Conservation (phyloP, 768 basidiomycete species). For the Polyporus arcularius region DNA sequence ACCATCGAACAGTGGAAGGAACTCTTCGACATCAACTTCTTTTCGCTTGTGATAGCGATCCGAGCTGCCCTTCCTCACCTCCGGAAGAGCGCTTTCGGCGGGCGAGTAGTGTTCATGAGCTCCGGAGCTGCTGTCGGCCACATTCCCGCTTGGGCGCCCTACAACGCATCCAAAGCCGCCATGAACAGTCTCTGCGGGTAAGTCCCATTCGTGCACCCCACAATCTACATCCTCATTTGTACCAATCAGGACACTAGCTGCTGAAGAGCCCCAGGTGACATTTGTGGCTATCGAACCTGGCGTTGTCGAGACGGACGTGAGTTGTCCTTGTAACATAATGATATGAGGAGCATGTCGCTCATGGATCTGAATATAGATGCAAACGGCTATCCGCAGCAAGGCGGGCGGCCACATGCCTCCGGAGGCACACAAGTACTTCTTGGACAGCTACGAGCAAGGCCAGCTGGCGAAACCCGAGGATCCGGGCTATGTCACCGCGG, state of each 20-base stretch:
- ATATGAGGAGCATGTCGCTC: too few relatives aligned
- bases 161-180: slow-evolving; percentile 85
- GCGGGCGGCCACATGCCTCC: too few relatives aligned
- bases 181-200: slow-evolving; percentile 85
- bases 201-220: slow-evolving; percentile 3
- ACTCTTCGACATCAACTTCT: slow-evolving; percentile 87
- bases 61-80: slow-evolving; percentile 69
- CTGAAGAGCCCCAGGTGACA: slow-evolving; percentile 75
- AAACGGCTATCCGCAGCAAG: too few relatives aligned
- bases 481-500: too few relatives aligned
- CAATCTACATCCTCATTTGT: background rate
- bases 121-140: slow-evolving; percentile 80
- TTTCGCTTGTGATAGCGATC: slow-evolving; percentile 75
- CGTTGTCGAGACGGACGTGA: too few relatives aligned
- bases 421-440: too few relatives aligned
- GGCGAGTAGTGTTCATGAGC: slow-evolving; percentile 78
- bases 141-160: slow-evolving; percentile 74
- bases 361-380: too few relatives aligned
- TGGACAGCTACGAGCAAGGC: too few relatives aligned
- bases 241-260: slow-evolving; percentile 69
- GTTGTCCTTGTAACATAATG: too few relatives aligned
- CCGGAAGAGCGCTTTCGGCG: slow-evolving; percentile 56
- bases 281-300: slow-evolving; percentile 18
- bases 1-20: slow-evolving; percentile 62
- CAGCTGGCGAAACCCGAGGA: too few relatives aligned